Base-by-base conservation (phyloP, 768 basidiomycete species). In the Tylopilus rubrobrunneus region DNA sequence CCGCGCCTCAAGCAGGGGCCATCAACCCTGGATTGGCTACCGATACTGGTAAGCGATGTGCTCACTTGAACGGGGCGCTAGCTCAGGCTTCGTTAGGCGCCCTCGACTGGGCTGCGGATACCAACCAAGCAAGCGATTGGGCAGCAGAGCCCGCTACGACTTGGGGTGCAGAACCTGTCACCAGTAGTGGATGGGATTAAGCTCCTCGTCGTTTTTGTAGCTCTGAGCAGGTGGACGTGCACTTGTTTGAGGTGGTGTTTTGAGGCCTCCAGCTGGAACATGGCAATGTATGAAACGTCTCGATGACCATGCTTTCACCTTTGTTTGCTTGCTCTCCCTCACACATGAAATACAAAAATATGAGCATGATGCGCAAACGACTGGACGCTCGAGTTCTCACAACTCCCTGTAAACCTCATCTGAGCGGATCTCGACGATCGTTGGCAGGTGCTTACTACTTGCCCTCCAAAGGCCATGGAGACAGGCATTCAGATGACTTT, bases 81-180 rank as follows among this genome's bases (percentile, higher is more conserved):
- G 46, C 51, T 55, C 47, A 56, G 46, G 15, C 59, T 56, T 4
- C 23, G 6, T 44, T 58, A 84, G 85, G 79, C 68, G 84, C 80
- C 57, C 84, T 95, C 65, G 92, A 94, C 77, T 94, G 92, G 92
- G 73, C 84, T 58, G 87, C 87, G 15, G 88, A 92, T 34, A 66
- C 77, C 48, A 71, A 78, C 54, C 71, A 75, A 46, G 69, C 79
- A 28, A 76, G 80, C 47, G 93, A 96, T 77, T 97, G 94, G 94
- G 75, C 91, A 63, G 92, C 92, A 56, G 93, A 94, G 69, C 85
- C 92, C 43, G 46, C 63, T 43, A 46, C 63, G 34, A 62, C 65
- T 43, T 78, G 77, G 77, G 76, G 68, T 39, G 66, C 59, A 15
- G 71, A 73, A 3, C 58, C 59, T 11, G 12, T 61, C 1, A 19